These are phyloP conservation scores for Colletotrichum sublineola DNA, from an alignment of 2,329 filamentous ascomycete genomes.

Conservation along the genomic window DNA sequence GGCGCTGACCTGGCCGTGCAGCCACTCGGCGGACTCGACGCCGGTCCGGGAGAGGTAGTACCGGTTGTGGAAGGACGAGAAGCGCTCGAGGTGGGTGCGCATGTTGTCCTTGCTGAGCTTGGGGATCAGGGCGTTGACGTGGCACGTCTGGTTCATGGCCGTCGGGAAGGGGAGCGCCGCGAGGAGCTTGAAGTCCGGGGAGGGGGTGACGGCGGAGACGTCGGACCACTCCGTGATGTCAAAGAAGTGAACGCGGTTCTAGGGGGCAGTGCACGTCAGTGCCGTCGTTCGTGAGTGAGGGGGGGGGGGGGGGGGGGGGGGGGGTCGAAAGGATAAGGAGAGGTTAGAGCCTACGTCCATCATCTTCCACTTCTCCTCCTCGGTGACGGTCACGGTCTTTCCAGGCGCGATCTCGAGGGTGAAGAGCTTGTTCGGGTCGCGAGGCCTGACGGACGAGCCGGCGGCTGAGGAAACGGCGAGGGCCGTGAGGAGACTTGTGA, in stretches of 20 bases:
- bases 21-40: constrained; percentile 80
- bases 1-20: constrained; percentile 74
- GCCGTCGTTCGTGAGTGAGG: accelerated
- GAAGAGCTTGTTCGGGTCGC: constrained; percentile 41
- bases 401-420: constrained; percentile 45
- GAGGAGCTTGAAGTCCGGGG: constrained; percentile 21
- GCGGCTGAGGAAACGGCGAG: constrained; percentile 41
- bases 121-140: constrained; percentile 40
- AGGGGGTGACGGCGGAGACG: constrained; percentile 24
- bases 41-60: constrained; percentile 77
- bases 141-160: constrained; percentile 42
- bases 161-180: constrained; percentile 43
- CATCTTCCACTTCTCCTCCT: constrained; percentile 46
- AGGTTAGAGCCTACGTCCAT: constrained; percentile 43
- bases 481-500: constrained; percentile 42
- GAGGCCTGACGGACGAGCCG: constrained; percentile 31
- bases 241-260: constrained; percentile 46
- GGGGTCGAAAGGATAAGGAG: not conserved
- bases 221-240: constrained; percentile 46
- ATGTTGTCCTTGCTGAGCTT: constrained; percentile 38
- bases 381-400: constrained; percentile 45
- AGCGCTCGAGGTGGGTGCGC: constrained; percentile 58
- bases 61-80: constrained; percentile 75
- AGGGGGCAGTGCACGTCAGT: not conserved
- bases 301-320: too few relatives aligned